These are phyloP conservation scores for Wickerhamomyces pijperi DNA, from an alignment of 805 yeast genomes.

Conservation along the genomic window DNA sequence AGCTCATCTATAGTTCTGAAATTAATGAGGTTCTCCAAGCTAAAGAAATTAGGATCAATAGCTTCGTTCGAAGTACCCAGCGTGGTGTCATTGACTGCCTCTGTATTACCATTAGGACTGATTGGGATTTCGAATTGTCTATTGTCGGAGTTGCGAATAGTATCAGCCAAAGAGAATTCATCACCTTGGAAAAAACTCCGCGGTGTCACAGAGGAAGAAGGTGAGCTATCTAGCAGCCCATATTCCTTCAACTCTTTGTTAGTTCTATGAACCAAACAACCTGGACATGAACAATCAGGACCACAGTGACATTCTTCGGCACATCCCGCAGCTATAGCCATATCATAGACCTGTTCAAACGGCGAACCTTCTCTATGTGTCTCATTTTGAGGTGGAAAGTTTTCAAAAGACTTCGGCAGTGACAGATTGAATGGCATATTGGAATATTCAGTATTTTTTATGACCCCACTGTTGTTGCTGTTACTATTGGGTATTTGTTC, in stretches of 20 bases:
- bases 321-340: slow-evolving; percentile 15
- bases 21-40: slow-evolving; percentile 3
- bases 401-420: background rate
- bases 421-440: too few species aligned
- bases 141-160: background rate
- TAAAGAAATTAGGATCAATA: background rate
- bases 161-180: background rate
- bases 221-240: slow-evolving; percentile 12
- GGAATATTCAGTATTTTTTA: too few species aligned
- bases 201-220: background rate
- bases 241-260: slow-evolving; percentile 15
- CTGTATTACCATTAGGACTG: too few species aligned
- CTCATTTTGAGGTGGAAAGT: slow-evolving; percentile 1
- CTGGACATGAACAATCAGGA: slow-evolving; percentile 15
- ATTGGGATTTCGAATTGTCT: too few species aligned
- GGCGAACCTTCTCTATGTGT: slow-evolving; percentile 1
- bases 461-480: too few species aligned
- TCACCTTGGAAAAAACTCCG: background rate
- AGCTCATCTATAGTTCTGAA: slow-evolving; percentile 14
- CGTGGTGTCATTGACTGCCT: too few species aligned
- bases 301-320: slow-evolving; percentile 18
- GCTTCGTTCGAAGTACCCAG: too few species aligned
- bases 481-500: background rate
- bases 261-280: slow-evolving; percentile 18
- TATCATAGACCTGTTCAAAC: slow-evolving; percentile 8